A percentile compares a stretch with the other conserved stretches of the same genome.
phyloP scores from a whole-genome alignment of 78 protist species.

The Planoprotostelium fungivorum region DNA sequence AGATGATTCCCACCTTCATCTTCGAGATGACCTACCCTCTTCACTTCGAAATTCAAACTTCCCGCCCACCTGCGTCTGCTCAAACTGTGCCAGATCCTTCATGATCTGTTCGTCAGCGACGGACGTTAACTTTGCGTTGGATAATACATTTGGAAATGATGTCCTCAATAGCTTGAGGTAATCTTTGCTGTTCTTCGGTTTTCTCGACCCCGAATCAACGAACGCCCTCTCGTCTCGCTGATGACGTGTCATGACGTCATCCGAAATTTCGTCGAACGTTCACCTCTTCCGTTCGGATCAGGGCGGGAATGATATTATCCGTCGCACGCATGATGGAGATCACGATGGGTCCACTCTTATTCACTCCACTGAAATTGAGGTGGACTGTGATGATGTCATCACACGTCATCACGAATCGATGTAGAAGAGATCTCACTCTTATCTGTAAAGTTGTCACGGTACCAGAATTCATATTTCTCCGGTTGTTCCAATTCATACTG shows the following conservation, averaged over 20 bases:
- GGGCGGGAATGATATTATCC: neutral
- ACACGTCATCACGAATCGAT: neutral
- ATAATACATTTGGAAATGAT: neutral
- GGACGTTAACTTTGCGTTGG: neutral
- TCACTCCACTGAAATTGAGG: neutral
- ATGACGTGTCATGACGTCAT: too few relatives aligned
- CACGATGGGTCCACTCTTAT: neutral
- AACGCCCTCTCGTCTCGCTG: neutral
- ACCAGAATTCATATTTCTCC: neutral
- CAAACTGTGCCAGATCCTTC: neutral
- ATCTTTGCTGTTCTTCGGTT: neutral
- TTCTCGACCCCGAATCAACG: neutral
- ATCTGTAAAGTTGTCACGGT: neutral
- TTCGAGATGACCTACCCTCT: neutral
- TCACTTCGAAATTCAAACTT: neutral
- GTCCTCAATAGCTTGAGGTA: neutral
- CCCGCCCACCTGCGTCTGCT: neutral
- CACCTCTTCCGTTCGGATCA: neutral
- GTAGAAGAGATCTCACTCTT: neutral
- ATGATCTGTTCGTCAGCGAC: neutral
- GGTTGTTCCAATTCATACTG: neutral
- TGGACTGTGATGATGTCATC: neutral
- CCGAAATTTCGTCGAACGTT: neutral
- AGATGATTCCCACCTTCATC: slow-evolving; percentile 36
- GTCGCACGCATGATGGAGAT: neutral